A percentile compares a stretch with the other conserved stretches of the same genome.
Evolutionary conservation across 495 filamentous ascomycete genomes (phyloP).

Genomic region (Cercophora sp.): DNA sequence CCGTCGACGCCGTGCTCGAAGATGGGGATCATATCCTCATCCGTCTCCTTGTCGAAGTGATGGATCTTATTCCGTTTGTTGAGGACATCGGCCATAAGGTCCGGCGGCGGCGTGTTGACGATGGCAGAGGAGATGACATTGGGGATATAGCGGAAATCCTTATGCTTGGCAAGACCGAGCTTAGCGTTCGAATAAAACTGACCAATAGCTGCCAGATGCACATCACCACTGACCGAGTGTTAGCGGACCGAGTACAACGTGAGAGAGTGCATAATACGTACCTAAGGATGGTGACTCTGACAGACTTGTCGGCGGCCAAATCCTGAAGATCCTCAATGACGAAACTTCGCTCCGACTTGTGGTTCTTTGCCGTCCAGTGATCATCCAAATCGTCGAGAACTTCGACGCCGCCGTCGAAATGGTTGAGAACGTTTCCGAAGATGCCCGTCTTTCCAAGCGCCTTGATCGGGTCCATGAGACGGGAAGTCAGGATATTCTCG

Average conservation of each 20-base stretch:
- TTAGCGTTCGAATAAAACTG: constrained; percentile 93
- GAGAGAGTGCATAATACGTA: constrained; percentile 36
- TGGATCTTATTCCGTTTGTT: constrained; percentile 94
- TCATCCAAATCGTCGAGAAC: constrained; percentile 90
- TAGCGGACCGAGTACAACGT: neutral
- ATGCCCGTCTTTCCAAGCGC: constrained; percentile 78
- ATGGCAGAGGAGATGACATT: constrained; percentile 84
- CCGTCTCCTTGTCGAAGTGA: constrained; percentile 77
- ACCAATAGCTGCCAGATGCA: constrained; percentile 87
- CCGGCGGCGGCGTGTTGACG: constrained; percentile 86
- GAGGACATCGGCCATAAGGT: constrained; percentile 82
- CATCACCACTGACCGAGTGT: constrained; percentile 71
- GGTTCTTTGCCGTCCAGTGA: constrained; percentile 94
- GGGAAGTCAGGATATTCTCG: constrained; percentile 78
- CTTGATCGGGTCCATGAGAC: constrained; percentile 80
- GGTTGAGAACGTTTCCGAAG: constrained; percentile 77
- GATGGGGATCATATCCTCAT: constrained; percentile 93
- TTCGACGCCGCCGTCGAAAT: constrained; percentile 88
- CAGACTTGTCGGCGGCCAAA: constrained; percentile 81
- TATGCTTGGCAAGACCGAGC: constrained; percentile 73
- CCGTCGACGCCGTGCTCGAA: constrained; percentile 86
- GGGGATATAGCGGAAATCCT: constrained; percentile 92
- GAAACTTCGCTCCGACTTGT: constrained; percentile 82
- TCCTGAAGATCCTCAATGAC: constrained; percentile 87
- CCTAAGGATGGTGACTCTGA: constrained; percentile 84